Conservation (phyloP, 768 basidiomycete species). For the Trametes villosa region DNA sequence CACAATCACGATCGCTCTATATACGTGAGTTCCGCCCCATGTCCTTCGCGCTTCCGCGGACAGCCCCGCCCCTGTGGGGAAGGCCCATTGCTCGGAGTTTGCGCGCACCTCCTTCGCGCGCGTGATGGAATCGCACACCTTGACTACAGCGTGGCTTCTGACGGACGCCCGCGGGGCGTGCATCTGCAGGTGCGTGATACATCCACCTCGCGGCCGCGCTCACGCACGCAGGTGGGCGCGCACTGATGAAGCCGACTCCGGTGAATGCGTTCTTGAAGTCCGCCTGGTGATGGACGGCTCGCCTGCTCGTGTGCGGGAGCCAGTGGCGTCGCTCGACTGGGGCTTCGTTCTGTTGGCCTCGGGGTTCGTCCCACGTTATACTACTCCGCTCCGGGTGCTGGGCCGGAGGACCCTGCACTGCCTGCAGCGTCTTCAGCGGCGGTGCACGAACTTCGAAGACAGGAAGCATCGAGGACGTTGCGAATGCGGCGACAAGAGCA, state of each 20-base stretch:
- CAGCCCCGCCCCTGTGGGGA: background rate
- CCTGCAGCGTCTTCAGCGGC: background rate
- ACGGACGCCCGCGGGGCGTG: slow-evolving; percentile 5
- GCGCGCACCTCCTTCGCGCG: background rate
- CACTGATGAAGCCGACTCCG: background rate
- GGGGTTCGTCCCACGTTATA: too few species aligned
- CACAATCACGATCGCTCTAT: too few species aligned
- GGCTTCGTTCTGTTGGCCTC: background rate
- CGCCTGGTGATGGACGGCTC: slow-evolving; percentile 14
- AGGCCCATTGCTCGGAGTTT: background rate
- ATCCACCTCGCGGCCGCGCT: slow-evolving; percentile 2
- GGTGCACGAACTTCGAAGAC: background rate
- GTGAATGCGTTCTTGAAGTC: slow-evolving; percentile 1
- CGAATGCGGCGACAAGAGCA: slow-evolving; percentile 17
- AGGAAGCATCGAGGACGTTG: background rate
- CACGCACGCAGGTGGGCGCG: background rate
- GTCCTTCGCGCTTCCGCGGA: background rate
- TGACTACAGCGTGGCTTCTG: slow-evolving; percentile 22
- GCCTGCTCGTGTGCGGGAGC: background rate
- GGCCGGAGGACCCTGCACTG: background rate
- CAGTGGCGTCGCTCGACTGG: background rate
- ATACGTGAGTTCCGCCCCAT: too few species aligned
- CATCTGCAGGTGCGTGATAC: slow-evolving; percentile 2
- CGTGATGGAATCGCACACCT: slow-evolving; percentile 22
- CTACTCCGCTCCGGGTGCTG: too few species aligned